These are phyloP conservation scores for Nemophila menziesii DNA, from an alignment of 257 asterid genomes.

Conservation along the genomic window DNA sequence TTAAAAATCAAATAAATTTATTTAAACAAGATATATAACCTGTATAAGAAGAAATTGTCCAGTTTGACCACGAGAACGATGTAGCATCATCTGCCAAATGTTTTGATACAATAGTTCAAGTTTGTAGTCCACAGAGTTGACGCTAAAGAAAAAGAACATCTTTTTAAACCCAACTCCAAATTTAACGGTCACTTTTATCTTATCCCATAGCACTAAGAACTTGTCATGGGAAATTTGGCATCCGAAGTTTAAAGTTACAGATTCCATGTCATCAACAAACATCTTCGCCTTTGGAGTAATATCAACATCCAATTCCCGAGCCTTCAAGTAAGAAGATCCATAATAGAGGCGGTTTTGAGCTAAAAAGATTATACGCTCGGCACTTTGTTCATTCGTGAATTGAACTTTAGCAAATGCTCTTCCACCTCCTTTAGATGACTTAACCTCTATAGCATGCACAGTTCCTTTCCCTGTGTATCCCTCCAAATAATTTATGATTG, in stretches of 20 bases:
- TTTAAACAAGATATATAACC: slow-evolving; percentile 22
- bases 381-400: slow-evolving; percentile 21
- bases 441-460: slow-evolving; percentile 49
- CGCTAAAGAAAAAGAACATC: slow-evolving; percentile 29
- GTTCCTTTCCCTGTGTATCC: slow-evolving; percentile 28
- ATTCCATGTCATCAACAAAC: slow-evolving; percentile 26
- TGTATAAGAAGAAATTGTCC: slow-evolving; percentile 47
- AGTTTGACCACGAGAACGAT: slow-evolving; percentile 18
- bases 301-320: slow-evolving; percentile 29
- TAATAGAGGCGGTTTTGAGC: slow-evolving; percentile 28
- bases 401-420: slow-evolving; percentile 70
- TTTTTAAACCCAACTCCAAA: slow-evolving; percentile 55
- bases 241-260: slow-evolving; percentile 42
- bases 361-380: slow-evolving; percentile 22
- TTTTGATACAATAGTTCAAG: slow-evolving; percentile 68
- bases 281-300: slow-evolving; percentile 19
- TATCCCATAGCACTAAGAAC: slow-evolving; percentile 45
- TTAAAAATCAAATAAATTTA: background rate
- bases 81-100: slow-evolving; percentile 60
- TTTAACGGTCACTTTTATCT: slow-evolving; percentile 25
- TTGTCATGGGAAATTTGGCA: slow-evolving; percentile 40
- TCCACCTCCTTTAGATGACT: slow-evolving; percentile 21
- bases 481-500: slow-evolving; percentile 30
- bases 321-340: slow-evolving; percentile 44
- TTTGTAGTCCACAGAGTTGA: slow-evolving; percentile 28